Base-by-base conservation (phyloP, 148 eudicot genomes). In the Bassia scoparia region DNA sequence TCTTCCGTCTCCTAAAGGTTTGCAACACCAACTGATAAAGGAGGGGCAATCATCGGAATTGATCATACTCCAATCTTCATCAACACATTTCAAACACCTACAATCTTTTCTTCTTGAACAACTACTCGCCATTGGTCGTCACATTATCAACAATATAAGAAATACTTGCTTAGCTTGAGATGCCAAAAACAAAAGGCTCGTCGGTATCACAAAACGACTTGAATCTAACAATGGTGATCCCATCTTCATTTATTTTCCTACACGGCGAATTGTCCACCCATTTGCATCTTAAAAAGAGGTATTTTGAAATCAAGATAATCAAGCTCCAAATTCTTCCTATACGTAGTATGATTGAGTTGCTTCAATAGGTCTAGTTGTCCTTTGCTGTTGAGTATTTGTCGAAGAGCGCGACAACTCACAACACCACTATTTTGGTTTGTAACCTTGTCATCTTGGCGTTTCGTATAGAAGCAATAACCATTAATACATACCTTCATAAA, bases 341-440 rank as follows among this genome's bases (percentile, higher is more conserved):
- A 35, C 65, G 1, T 61, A 61, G 17, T 61, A 61, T 5, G 31
- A 2, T 37, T 29, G 31, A 5, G 7, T 61, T 13, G 35, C 41
- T 2, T 31, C 18, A 29, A 31, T 14, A 2, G 65, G 65, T 13
- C 8, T 15, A 29, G 0, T n/a, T 61, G 3, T 61, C 43, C 21
- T 61, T 61, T 2, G 41, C 31, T 29, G 37, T 61, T 8, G 65
- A 13, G 11, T 33, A 15, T n/a, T 63, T n/a, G 38, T 34, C 8
- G 46, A 34, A n/a, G 21, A n/a, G 11, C n/a, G 38, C 37, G 8
- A 31, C 67, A 17, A 35, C 23, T n/a, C n/a, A 13, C 17, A 35
- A 66, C 69, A 41, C 52, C 69, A 43, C 54, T 38, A 43, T 66
- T 66, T 66, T 66, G 69, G 7, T 37, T 5, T 41, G 8, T 41